Conservation (phyloP, 208 protist species). For the Trypanosoma brucei region DNA sequence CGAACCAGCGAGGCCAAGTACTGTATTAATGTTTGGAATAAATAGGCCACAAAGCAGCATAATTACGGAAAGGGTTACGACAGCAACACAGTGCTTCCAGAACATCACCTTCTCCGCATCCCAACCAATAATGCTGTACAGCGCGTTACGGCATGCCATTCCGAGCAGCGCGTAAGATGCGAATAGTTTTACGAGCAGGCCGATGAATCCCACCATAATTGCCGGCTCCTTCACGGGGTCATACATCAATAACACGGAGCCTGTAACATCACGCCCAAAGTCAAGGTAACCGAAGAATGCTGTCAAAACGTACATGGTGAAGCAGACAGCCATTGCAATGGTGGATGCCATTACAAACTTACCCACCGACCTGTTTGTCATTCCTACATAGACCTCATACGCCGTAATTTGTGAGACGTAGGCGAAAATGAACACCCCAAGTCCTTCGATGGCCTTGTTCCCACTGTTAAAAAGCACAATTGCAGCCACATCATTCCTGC, state of each 20-base stretch:
- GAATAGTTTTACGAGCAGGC: constrained; percentile 55
- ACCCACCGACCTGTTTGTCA: constrained; percentile 23
- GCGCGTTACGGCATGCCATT: constrained; percentile 52
- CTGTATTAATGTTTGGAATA: constrained; percentile 71
- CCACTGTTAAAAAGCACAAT: too few species aligned
- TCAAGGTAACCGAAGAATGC: constrained; percentile 66
- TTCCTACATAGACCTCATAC: constrained; percentile 37
- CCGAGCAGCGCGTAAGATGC: constrained; percentile 48
- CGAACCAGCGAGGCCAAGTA: constrained; percentile 69
- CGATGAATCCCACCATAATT: constrained; percentile 53
- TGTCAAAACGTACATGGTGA: constrained; percentile 41
- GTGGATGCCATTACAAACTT: constrained; percentile 26
- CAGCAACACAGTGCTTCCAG: constrained; percentile 50
- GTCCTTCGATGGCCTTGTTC: constrained; percentile 25
- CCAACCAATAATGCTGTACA: constrained; percentile 48
- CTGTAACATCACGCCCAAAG: constrained; percentile 36
- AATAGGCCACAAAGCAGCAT: constrained; percentile 72
- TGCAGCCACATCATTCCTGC: too few species aligned
- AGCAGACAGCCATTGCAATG: constrained; percentile 46
- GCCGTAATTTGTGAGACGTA: constrained; percentile 59
- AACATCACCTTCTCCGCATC: constrained; percentile 45
- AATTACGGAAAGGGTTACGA: constrained; percentile 34
- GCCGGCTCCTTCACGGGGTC: constrained; percentile 47
- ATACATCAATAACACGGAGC: constrained; percentile 58
- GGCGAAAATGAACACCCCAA: constrained; percentile 51